A percentile compares a stretch with the other conserved stretches of the same genome.
Evolutionary conservation across 2,329 filamentous ascomycete species (phyloP).

Genomic region (Simplicillium aogashimaense): DNA sequence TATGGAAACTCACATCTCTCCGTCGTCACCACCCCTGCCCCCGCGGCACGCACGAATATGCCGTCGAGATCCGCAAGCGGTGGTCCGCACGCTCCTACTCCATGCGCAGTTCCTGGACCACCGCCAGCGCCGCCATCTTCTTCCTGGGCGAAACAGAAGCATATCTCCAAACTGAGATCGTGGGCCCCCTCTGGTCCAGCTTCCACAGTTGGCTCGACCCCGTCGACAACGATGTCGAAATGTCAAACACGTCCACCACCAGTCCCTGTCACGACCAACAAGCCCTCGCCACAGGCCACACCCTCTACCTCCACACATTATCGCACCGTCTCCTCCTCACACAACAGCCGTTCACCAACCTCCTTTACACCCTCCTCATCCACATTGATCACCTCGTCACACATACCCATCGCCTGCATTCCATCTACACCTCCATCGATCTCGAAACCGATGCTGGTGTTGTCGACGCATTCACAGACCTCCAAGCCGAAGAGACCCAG

Average conservation of each 20-base stretch:
- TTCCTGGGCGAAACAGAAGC: conserved; percentile 79
- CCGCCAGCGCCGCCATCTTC: conserved; percentile 77
- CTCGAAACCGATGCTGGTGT: conserved; percentile 76
- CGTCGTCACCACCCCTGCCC: conserved; percentile 69
- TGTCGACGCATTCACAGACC: conserved; percentile 63
- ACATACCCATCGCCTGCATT: conserved; percentile 64
- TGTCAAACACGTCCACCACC: conserved; percentile 10
- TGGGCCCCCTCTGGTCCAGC: conserved; percentile 69
- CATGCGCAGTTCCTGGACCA: conserved; percentile 84
- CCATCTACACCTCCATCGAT: conserved; percentile 68
- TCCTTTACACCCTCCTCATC: conserved; percentile 56
- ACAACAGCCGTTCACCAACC: conserved; percentile 50
- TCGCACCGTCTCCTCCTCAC: conserved; percentile 57
- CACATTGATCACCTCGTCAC: conserved; percentile 77
- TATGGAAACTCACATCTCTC: conserved; percentile 79
- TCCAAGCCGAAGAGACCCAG: conserved; percentile 61
- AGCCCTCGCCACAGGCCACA: conserved; percentile 70
- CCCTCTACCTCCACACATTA: conserved; percentile 62
- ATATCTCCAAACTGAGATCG: conserved; percentile 84
- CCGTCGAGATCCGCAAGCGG: conserved; percentile 52
- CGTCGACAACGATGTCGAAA: conserved; percentile 21
- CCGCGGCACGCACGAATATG: conserved; percentile 46
- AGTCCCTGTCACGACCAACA: conserved; percentile 62
- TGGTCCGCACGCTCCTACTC: conserved; percentile 51
- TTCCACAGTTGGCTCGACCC: conserved; percentile 66